Conservation (phyloP, 345 rosid species). For the Lagerstroemia speciosa region DNA sequence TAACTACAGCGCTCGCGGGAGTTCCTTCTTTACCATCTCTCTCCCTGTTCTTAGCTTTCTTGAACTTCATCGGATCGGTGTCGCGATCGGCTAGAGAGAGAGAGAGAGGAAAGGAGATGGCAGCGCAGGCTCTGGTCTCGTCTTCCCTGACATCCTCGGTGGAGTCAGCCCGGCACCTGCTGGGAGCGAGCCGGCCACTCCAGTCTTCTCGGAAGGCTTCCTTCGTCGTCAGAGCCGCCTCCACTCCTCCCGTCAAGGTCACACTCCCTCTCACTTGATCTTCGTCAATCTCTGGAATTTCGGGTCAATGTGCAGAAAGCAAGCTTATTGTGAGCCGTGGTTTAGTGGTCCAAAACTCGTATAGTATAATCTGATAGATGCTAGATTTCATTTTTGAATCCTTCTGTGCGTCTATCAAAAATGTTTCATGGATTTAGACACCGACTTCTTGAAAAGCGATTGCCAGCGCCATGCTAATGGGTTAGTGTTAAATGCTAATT, state of each 20-base stretch:
- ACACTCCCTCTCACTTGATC: neutral
- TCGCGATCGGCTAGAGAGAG: neutral
- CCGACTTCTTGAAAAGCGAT: no score
- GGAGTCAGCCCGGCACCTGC: constrained; percentile 64
- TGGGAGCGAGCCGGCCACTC: constrained; percentile 36
- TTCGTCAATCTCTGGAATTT: neutral
- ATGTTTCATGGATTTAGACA: no score
- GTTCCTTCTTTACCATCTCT: neutral
- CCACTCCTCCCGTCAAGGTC: constrained; percentile 96
- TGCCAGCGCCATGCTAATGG: no score
- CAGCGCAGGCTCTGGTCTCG: constrained; percentile 85
- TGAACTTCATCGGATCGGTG: neutral
- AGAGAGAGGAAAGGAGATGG: constrained; percentile 27
- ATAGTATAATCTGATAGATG: no score
- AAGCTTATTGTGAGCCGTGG: no score
- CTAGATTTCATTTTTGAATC: no score
- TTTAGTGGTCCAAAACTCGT: no score
- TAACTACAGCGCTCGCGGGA: neutral
- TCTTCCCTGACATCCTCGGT: constrained; percentile 71
- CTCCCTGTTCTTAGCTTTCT: neutral
- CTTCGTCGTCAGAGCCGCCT: constrained; percentile 62
- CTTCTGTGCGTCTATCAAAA: no score
- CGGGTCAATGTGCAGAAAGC: neutral
- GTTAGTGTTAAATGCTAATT: no score
- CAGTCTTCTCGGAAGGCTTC: constrained; percentile 47